Evolutionary conservation across 768 basidiomycete species (phyloP), one percentile per base, ranked within the genome.

Genomic region (Lentinula detonsa): DNA sequence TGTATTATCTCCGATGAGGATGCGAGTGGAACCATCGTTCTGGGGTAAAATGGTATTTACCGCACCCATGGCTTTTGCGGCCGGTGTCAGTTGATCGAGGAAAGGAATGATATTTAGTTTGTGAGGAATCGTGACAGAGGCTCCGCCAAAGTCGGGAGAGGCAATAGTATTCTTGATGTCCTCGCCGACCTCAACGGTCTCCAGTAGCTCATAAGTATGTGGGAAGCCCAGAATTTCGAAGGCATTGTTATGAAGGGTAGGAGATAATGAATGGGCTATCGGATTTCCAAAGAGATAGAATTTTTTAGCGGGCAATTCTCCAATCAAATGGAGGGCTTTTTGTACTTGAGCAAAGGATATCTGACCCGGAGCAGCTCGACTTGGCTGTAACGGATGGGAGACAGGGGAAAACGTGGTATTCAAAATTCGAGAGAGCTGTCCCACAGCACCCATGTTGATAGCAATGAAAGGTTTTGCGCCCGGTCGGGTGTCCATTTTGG

Each of bases 101-200:
- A 90, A 76, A 1, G 90, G 85, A 52, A 98, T 93, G 64, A 98
- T 80, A 62, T 93, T 90, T 42, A 96, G 77, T 74, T 99, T 99
- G 79, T 88, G 87, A 1, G 97, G 97, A 64, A 98, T 98, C 18
- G 97, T 99, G 31, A 98, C 94, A 4, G 91, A 93, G 15, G 95
- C 97, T 0, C 97, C 97, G 7, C 97, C 96, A 70, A 98, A 98
- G 50, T 86, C 84, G 1, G 84, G 80, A 3, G 82, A 76, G 1
- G 77, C 72, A 18, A 98, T 78, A 2, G 85, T 79, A 2, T 79
- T 73, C 69, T 82, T 83, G 67, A 96, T 78, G 64, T 83, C 80
- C 13, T 87, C 82, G 43, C 85, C 83, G 5, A 95, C 82, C 5
- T 78, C 71, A 5, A 76, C 69, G 0, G 91, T 90, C 75, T 98